These are phyloP conservation scores for Phytopythium oedochilum DNA, from an alignment of 352 stramenopile species.

Conservation along the genomic window DNA sequence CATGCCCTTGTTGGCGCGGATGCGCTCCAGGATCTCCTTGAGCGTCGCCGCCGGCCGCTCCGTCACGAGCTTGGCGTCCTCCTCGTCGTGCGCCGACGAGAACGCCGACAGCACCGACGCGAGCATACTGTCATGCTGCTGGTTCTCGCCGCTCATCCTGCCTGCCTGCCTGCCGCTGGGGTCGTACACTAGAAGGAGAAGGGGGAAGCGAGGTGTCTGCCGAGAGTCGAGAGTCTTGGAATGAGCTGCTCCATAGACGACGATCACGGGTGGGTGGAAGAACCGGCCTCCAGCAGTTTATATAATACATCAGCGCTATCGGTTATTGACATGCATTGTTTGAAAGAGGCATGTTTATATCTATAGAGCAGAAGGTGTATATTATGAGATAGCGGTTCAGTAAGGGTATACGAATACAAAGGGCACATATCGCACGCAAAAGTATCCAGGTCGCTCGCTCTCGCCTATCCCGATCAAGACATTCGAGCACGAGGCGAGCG, in stretches of 20 bases:
- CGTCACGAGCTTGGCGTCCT: constrained; percentile 27
- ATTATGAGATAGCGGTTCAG: too few relatives aligned
- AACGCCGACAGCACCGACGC: constrained; percentile 34
- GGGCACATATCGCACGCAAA: too few relatives aligned
- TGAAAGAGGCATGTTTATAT: too few relatives aligned
- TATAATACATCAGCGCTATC: too few relatives aligned
- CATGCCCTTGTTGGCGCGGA: constrained; percentile 44
- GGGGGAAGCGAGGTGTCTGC: background rate
- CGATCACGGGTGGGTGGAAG: background rate
- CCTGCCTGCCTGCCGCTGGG: background rate
- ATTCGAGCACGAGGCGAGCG: too few relatives aligned
- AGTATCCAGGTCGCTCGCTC: too few relatives aligned
- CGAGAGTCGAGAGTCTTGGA: background rate
- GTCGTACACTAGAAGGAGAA: background rate
- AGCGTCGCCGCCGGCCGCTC: constrained; percentile 30
- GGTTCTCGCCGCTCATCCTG: background rate
- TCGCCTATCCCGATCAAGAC: too few relatives aligned
- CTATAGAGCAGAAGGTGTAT: too few relatives aligned
- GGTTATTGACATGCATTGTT: too few relatives aligned
- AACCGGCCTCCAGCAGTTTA: background rate
- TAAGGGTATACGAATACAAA: too few relatives aligned
- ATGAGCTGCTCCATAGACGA: background rate
- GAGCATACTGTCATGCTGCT: constrained; percentile 14
- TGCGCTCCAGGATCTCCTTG: constrained; percentile 50
- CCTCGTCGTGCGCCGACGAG: constrained; percentile 17